phyloP scores from a whole-genome alignment of 2,329 filamentous ascomycete genomes.

The Daldinia sp. region DNA sequence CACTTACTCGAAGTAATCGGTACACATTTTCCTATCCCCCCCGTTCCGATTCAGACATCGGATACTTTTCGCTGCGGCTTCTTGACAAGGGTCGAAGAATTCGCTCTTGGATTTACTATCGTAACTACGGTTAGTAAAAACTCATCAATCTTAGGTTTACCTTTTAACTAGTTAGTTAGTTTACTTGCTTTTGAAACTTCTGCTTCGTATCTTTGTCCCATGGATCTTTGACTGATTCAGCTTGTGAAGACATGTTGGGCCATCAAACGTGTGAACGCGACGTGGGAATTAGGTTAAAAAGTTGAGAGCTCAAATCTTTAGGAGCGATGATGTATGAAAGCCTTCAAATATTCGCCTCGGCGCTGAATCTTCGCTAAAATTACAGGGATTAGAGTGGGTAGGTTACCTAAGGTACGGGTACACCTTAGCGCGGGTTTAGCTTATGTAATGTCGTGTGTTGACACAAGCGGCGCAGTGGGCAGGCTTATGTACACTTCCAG shows the following conservation, averaged over 20 bases:
- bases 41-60: slow-evolving; percentile 89
- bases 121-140: slow-evolving; percentile 7
- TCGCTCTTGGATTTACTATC: slow-evolving; percentile 87
- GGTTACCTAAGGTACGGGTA: not conserved
- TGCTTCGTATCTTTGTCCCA: slow-evolving; percentile 71
- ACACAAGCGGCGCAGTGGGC: too few relatives aligned
- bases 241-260: slow-evolving; percentile 47
- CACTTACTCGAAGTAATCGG: slow-evolving; percentile 93
- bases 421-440: not conserved
- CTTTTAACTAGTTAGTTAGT: too few relatives aligned
- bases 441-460: too few relatives aligned
- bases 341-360: not conserved
- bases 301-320: not conserved
- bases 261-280: slow-evolving; percentile 11
- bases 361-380: not conserved
- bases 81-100: slow-evolving; percentile 95
- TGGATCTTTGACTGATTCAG: slow-evolving; percentile 52
- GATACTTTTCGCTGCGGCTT: slow-evolving; percentile 86
- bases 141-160: not conserved
- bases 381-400: not conserved
- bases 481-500: too few relatives aligned
- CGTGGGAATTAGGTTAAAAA: not conserved
- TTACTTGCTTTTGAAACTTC: slow-evolving; percentile 72
- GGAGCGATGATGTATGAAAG: not conserved
- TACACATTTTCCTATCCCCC: slow-evolving; percentile 89